phyloP scores from a whole-genome alignment of 495 filamentous ascomycete species.

The Melanomma pulvis-pyrius region DNA sequence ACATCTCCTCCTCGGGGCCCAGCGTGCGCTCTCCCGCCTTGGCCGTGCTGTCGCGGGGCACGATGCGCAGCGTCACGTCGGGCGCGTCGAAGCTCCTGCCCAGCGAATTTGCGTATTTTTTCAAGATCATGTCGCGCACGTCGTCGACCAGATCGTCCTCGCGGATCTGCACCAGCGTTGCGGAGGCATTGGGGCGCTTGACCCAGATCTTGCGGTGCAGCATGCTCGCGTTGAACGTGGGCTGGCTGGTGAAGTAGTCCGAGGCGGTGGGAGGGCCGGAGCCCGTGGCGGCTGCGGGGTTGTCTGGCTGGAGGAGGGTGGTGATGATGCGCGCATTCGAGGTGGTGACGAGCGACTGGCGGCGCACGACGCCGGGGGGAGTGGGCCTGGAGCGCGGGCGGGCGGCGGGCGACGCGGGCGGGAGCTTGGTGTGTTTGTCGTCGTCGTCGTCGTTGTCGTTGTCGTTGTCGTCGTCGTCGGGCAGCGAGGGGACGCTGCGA shows the following conservation, averaged over 20 bases:
- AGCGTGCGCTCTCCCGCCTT: constrained; percentile 65
- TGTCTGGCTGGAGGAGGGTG: constrained; percentile 31
- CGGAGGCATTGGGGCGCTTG: constrained; percentile 77
- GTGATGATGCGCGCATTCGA: constrained; percentile 39
- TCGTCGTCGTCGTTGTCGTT: neutral
- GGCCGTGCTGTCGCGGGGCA: constrained; percentile 53
- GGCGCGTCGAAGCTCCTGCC: constrained; percentile 87
- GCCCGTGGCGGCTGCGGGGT: neutral
- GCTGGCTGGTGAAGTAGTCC: constrained; percentile 29
- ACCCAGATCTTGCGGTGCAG: constrained; percentile 90
- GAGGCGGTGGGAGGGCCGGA: constrained; percentile 8
- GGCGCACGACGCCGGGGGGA: constrained; percentile 23
- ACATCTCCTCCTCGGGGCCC: constrained; percentile 85
- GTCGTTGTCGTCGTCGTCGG: neutral
- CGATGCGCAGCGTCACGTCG: constrained; percentile 73
- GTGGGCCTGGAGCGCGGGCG: constrained; percentile 13
- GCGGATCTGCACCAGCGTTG: constrained; percentile 81
- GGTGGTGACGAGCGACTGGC: constrained; percentile 36
- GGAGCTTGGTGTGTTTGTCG: constrained; percentile 4
- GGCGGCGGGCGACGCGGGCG: neutral
- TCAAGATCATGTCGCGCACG: constrained; percentile 86
- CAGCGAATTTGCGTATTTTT: constrained; percentile 90
- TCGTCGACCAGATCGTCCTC: constrained; percentile 95
- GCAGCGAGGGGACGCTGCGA: neutral
- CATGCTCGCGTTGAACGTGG: constrained; percentile 51